phyloP scores from a whole-genome alignment of 176 grass and related monocot species.

The Eragrostis curvula region DNA sequence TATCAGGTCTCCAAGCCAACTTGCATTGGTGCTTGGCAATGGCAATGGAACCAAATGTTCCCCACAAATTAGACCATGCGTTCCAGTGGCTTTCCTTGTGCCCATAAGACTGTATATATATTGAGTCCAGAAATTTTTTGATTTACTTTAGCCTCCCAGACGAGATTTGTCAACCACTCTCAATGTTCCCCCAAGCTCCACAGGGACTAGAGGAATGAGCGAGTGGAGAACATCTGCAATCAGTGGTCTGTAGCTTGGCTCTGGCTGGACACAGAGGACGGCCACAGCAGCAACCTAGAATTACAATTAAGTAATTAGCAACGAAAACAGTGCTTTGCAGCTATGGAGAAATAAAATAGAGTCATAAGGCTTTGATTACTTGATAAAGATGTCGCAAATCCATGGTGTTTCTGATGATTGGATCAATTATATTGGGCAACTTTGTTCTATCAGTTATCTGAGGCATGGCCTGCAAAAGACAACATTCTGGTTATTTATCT shows the following conservation, averaged over 20 bases:
- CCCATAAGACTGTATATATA: background rate
- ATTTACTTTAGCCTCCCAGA: slow-evolving; percentile 5
- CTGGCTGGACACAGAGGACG: slow-evolving; percentile 74
- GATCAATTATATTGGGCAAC: slow-evolving; percentile 72
- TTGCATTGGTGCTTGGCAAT: background rate
- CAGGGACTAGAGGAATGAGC: slow-evolving; percentile 78
- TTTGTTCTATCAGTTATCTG: slow-evolving; percentile 80
- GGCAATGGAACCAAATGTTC: background rate
- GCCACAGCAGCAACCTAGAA: slow-evolving; percentile 76
- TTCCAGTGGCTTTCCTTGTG: background rate
- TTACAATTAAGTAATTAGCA: background rate
- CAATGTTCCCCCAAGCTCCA: slow-evolving; percentile 68
- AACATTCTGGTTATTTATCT: slow-evolving; percentile 1
- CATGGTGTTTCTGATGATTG: slow-evolving; percentile 74
- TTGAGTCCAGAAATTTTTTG: background rate
- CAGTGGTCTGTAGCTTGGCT: slow-evolving; percentile 84
- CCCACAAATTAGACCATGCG: background rate
- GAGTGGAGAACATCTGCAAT: slow-evolving; percentile 82
- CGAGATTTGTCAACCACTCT: slow-evolving; percentile 44
- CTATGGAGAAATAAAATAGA: background rate
- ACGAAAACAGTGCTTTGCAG: background rate
- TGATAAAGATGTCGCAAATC: slow-evolving; percentile 82
- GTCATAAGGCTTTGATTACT: slow-evolving; percentile 34
- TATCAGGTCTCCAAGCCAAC: background rate
- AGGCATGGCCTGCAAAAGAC: slow-evolving; percentile 72